Evolutionary conservation across 2,329 filamentous ascomycete genomes (phyloP), one percentile per base, ranked within the genome.

Genomic region (Teratosphaeria zuluensis): DNA sequence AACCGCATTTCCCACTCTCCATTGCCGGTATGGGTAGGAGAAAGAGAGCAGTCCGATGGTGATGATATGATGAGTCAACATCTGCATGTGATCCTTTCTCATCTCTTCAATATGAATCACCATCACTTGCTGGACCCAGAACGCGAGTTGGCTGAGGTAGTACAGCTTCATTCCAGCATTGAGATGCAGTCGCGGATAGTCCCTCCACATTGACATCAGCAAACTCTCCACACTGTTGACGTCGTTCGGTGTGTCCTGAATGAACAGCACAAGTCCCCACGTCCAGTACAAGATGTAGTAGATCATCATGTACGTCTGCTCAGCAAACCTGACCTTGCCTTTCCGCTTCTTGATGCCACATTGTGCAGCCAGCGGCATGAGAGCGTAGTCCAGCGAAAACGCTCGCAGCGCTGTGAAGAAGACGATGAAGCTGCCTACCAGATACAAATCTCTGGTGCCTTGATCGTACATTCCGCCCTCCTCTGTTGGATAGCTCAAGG

Each of bases 91-190:
- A 68, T 99, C 94, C 77, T 97, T 97, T 69, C 94, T 84, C 64
- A 88, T 85, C 75, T 95, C 89, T 75, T 99, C 94, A 61, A 97
- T 91, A 75, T 96, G 88, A 72, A 97, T 90, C 59, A 96, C 90
- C 33, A 96, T 79, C 64, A 97, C 88, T 76, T 96, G 92, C 76
- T 97, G 92, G 54, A 96, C 75, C 88, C 90, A 96, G 74, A 96
- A 97, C 28, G 88, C 86, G 75, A 92, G 88, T 73, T 97, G 92
- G 14, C 87, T 86, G 33, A 99, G 80, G 68, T 95, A 89, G 75
- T 99, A 99, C 73, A 83, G 85, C 77, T 97, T 97, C 76, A 89
- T 84, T 12, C 89, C 73, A 8, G 86, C 85, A 16, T 79, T 78
- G 60, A 95, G 79, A 69, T 94, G 86, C 55, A 91, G 84, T 65